Base-by-base conservation (phyloP, 2,329 filamentous ascomycete species). In the Botrytis squamosa region DNA sequence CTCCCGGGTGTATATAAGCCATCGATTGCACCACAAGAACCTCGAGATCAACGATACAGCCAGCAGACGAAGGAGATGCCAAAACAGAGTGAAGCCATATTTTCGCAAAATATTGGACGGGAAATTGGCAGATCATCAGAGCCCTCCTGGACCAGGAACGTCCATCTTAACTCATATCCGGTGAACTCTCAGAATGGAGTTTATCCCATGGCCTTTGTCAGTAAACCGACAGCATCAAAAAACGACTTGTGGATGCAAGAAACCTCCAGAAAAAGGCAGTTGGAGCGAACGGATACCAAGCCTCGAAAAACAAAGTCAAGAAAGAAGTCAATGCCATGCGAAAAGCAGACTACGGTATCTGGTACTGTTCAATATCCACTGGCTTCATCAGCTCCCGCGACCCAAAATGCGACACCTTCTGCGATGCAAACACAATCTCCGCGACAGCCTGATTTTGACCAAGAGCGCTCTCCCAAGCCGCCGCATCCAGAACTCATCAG, bases 141-240 rank as follows among this genome's bases (percentile, higher is more conserved):
- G 18, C 16, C 33, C 18, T 44, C 49, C 9, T 40, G 65, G 49
- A 20, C 49, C 36, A 42, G n/a, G 29, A 38, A 57, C 38, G 16
- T 1, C n/a, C 9, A 57, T 18, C 18, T 57, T n/a, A 33, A 57
- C 29, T 10, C 66, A 42, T 20, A 57, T 25, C 38, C 36, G 16
- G 22, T 40, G 10, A 68, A 68, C 9, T 29, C 49, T 29, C 65
- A 68, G 10, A 68, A 68, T 33, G 66, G 66, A 5, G 66, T 68
- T 16, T 68, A 68, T 29, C 66, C 66, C 6, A 42, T 68, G 66
- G 49, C 66, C 2, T 68, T 68, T 33, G 40, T 68, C 10, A 57
- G 29, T 20, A 42, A 68, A 22, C 16, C n/a, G 5, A 42, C 49
- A 18, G 36, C 25, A 57, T 57, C 66, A 57, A 33, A 20, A 6